phyloP scores from a whole-genome alignment of 768 basidiomycete species.

The Plicaturopsis crispa region DNA sequence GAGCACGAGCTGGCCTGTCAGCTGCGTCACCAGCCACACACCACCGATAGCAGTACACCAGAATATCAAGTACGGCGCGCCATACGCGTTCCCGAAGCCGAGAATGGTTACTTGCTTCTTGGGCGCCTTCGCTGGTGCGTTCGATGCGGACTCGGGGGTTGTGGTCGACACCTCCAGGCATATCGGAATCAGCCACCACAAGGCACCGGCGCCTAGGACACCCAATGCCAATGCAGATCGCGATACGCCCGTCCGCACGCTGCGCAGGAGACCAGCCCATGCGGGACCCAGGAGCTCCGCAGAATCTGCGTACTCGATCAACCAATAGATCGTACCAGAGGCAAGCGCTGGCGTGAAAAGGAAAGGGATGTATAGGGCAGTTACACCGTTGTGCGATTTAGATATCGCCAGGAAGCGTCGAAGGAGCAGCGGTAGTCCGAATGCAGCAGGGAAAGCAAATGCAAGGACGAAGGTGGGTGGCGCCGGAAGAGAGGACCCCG shows the following conservation, averaged over 20 bases:
- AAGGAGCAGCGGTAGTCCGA: slow-evolving; percentile 40
- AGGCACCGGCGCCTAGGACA: slow-evolving; percentile 40
- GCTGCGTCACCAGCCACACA: slow-evolving; percentile 61
- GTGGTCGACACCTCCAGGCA: slow-evolving; percentile 58
- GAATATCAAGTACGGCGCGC: slow-evolving; percentile 81
- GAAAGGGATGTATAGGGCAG: slow-evolving; percentile 51
- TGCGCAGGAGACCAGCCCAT: slow-evolving; percentile 37
- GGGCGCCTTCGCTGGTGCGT: too few species aligned
- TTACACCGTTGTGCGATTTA: slow-evolving; percentile 33
- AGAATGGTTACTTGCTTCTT: slow-evolving; percentile 51
- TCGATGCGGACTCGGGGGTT: slow-evolving; percentile 18
- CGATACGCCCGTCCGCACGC: slow-evolving; percentile 53
- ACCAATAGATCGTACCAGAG: slow-evolving; percentile 62
- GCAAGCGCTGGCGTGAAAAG: slow-evolving; percentile 53
- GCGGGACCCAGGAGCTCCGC: slow-evolving; percentile 33
- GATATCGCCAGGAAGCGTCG: slow-evolving; percentile 36
- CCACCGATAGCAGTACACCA: slow-evolving; percentile 59
- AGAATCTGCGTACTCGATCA: slow-evolving; percentile 74
- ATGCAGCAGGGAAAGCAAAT: slow-evolving; percentile 47
- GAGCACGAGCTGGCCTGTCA: slow-evolving; percentile 78
- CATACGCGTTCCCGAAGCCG: slow-evolving; percentile 87
- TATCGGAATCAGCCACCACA: slow-evolving; percentile 72
- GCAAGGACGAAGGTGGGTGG: slow-evolving; percentile 55
- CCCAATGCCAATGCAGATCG: slow-evolving; percentile 45
- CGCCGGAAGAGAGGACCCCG: slow-evolving; percentile 59